Evolutionary conservation across 768 basidiomycete species (phyloP).

Genomic region (Rhizopogon sp.): DNA sequence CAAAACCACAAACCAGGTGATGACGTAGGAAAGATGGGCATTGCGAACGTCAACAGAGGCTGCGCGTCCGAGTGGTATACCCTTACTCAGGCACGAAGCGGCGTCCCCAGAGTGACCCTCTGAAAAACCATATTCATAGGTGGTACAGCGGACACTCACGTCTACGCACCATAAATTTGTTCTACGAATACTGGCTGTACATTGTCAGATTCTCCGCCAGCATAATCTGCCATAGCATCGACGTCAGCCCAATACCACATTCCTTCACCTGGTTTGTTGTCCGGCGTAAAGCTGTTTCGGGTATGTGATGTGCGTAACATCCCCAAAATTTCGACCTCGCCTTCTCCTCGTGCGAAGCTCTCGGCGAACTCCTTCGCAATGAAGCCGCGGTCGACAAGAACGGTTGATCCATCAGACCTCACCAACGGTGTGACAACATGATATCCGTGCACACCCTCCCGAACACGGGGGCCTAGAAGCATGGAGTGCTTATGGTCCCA

Average conservation of each 20-base stretch:
- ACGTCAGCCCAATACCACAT: slow-evolving; percentile 95
- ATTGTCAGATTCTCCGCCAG: slow-evolving; percentile 63
- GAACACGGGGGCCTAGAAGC: slow-evolving; percentile 80
- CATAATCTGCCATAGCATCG: slow-evolving; percentile 69
- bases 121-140: slow-evolving; percentile 27
- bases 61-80: slow-evolving; percentile 80
- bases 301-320: slow-evolving; percentile 79
- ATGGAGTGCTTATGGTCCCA: slow-evolving; percentile 81
- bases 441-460: slow-evolving; percentile 83
- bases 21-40: slow-evolving; percentile 90
- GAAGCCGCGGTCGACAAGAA: slow-evolving; percentile 93
- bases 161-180: slow-evolving; percentile 75
- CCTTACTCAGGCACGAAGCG: slow-evolving; percentile 50
- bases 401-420: slow-evolving; percentile 73
- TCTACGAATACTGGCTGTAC: slow-evolving; percentile 91
- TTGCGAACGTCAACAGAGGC: slow-evolving; percentile 87
- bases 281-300: slow-evolving; percentile 81
- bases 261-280: slow-evolving; percentile 73
- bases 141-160: background rate
- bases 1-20: slow-evolving; percentile 69
- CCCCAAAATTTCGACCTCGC: slow-evolving; percentile 71
- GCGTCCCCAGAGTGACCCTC: slow-evolving; percentile 85
- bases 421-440: slow-evolving; percentile 85
- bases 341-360: slow-evolving; percentile 29
- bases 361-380: slow-evolving; percentile 54